Percentiles rank a stretch among this genome's conserved stretches.
Conservation (phyloP, 2,329 filamentous ascomycete species). For the Chaetothyriales sp. region DNA sequence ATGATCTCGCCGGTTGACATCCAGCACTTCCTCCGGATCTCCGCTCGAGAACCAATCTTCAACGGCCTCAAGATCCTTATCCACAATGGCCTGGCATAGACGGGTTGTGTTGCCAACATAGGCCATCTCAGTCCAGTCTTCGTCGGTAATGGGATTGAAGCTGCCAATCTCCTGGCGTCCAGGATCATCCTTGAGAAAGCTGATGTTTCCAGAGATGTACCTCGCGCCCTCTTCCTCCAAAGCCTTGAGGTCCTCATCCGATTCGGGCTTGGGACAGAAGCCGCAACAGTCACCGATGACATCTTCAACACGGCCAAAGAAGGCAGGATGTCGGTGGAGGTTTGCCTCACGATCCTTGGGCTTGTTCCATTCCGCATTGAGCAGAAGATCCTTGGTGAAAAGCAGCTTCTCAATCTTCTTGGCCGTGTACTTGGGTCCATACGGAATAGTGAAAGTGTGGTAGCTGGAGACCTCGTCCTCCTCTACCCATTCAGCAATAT, state of each 20-base stretch:
- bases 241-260: constrained; percentile 55
- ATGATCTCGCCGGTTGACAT: constrained; percentile 61
- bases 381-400: constrained; percentile 64
- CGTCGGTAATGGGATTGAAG: constrained; percentile 66
- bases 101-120: constrained; percentile 66
- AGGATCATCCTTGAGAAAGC: constrained; percentile 66
- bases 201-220: constrained; percentile 58
- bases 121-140: constrained; percentile 84
- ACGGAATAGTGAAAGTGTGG: constrained; percentile 46
- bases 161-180: constrained; percentile 57
- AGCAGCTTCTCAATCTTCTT: constrained; percentile 60
- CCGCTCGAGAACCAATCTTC: constrained; percentile 45
- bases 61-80: constrained; percentile 55
- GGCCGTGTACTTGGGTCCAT: constrained; percentile 25
- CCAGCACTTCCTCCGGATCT: constrained; percentile 44
- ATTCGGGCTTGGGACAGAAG: constrained; percentile 54
- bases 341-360: constrained; percentile 58
- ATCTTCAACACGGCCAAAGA: constrained; percentile 62
- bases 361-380: constrained; percentile 68
- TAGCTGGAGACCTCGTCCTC: constrained; percentile 66
- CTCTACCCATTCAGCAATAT: constrained; percentile 69
- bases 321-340: constrained; percentile 70
- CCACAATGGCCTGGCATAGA: constrained; percentile 68
- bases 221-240: constrained; percentile 58
- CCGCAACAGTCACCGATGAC: constrained; percentile 72